phyloP scores from a whole-genome alignment of 495 filamentous ascomycete species.

The Xylaria longipes region DNA sequence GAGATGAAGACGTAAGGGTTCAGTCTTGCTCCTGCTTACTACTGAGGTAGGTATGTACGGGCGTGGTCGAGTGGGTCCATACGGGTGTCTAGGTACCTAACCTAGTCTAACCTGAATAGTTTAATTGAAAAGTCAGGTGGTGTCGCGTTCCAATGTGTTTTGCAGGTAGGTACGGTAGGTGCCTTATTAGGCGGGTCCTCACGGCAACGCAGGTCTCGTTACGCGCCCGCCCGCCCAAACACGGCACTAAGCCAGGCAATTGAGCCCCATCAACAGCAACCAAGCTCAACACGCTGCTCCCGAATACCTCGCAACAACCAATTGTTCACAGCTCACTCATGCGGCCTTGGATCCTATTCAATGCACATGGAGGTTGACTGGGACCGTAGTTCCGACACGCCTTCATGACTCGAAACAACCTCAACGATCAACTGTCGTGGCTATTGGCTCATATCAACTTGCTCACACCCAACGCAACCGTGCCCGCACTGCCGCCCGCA shows the following conservation, averaged over 20 bases:
- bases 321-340: slow-evolving; percentile 22
- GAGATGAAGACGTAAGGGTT: too few species aligned
- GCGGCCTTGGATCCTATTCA: slow-evolving; percentile 34
- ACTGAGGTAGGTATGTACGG: too few species aligned
- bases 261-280: background rate
- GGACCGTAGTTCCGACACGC: slow-evolving; percentile 44
- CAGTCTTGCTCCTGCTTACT: too few species aligned
- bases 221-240: slow-evolving; percentile 11
- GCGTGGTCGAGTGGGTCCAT: too few species aligned
- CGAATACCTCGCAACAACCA: slow-evolving; percentile 17
- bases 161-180: too few species aligned
- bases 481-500: slow-evolving; percentile 37
- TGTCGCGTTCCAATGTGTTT: slow-evolving; percentile 1
- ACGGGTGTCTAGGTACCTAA: too few species aligned
- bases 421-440: slow-evolving; percentile 65
- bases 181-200: background rate
- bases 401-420: slow-evolving; percentile 72
- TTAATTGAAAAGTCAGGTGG: slow-evolving; percentile 25
- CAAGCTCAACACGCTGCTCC: background rate
- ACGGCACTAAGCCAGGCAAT: background rate
- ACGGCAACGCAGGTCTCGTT: slow-evolving; percentile 6
- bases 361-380: slow-evolving; percentile 40
- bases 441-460: slow-evolving; percentile 54
- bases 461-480: slow-evolving; percentile 38
- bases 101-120: slow-evolving; percentile 8